Evolutionary conservation across 2,329 filamentous ascomycete genomes (phyloP).

Genomic region (Endocalyx cinctus): DNA sequence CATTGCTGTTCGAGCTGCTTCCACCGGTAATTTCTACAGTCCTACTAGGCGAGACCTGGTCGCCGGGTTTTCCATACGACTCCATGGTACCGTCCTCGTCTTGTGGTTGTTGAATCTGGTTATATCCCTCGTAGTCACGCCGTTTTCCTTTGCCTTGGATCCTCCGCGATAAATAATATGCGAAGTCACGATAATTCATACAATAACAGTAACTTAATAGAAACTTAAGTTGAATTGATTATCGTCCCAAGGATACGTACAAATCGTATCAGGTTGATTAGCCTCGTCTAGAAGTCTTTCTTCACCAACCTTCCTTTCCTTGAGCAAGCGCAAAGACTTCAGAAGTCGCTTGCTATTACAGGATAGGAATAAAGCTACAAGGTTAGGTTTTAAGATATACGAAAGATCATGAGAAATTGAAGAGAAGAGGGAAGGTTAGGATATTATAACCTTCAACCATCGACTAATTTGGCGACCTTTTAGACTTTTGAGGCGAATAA

Average conservation of each 20-base stretch:
- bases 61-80: slow-evolving; percentile 17
- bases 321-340: slow-evolving; percentile 63
- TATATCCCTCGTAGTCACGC: slow-evolving; percentile 12
- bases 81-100: slow-evolving; percentile 27
- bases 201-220: too few relatives aligned
- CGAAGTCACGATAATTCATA: slow-evolving; percentile 12
- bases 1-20: slow-evolving; percentile 12
- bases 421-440: too few relatives aligned
- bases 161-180: slow-evolving; percentile 6
- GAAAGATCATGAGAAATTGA: too few relatives aligned
- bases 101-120: slow-evolving; percentile 17
- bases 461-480: too few relatives aligned
- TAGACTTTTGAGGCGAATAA: too few relatives aligned
- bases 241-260: too few relatives aligned
- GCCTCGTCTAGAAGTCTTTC: too few relatives aligned
- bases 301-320: slow-evolving; percentile 44
- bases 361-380: too few relatives aligned
- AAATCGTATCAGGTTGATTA: too few relatives aligned
- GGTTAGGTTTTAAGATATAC: too few relatives aligned
- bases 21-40: slow-evolving; percentile 21
- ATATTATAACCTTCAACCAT: too few relatives aligned
- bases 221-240: too few relatives aligned
- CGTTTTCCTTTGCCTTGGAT: slow-evolving; percentile 9
- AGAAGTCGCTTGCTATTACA: slow-evolving; percentile 58
- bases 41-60: slow-evolving; percentile 17